Evolutionary conservation across 2,329 filamentous ascomycete species (phyloP).

Genomic region (Diaporthe longicolla): DNA sequence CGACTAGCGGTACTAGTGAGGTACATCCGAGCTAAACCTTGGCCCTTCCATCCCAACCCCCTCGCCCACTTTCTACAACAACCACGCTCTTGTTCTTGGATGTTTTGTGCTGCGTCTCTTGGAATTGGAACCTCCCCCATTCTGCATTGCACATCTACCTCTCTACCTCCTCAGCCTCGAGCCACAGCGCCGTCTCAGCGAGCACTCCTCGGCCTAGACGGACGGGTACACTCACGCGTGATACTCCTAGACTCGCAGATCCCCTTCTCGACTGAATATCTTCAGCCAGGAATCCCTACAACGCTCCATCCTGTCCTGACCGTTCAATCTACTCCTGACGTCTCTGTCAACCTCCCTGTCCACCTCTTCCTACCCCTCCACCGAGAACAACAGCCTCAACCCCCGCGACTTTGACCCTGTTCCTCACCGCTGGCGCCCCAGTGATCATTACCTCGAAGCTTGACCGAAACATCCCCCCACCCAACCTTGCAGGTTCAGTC

Average conservation of each 20-base stretch:
- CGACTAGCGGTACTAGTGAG: slow-evolving; percentile 30
- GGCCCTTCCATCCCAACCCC: slow-evolving; percentile 26
- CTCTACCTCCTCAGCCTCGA: not conserved
- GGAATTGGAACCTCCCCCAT: not conserved
- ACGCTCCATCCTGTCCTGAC: slow-evolving; percentile 19
- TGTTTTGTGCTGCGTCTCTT: slow-evolving; percentile 17
- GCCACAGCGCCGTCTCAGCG: not conserved
- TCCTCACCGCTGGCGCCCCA: not conserved
- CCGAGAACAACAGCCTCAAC: slow-evolving; percentile 1
- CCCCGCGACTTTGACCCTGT: slow-evolving; percentile 18
- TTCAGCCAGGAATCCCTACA: slow-evolving; percentile 32
- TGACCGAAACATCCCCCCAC: slow-evolving; percentile 23
- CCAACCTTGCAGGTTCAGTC: slow-evolving; percentile 15
- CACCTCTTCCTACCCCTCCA: slow-evolving; percentile 18
- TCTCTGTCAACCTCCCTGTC: slow-evolving; percentile 16
- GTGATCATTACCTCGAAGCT: slow-evolving; percentile 17
- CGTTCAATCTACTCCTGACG: slow-evolving; percentile 34
- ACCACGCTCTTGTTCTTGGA: not conserved
- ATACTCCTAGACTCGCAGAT: slow-evolving; percentile 30
- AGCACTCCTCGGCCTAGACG: not conserved
- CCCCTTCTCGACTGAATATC: slow-evolving; percentile 31
- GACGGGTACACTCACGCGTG: not conserved
- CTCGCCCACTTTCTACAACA: slow-evolving; percentile 24
- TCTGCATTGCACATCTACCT: not conserved
- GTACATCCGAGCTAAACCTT: slow-evolving; percentile 30